phyloP scores from a whole-genome alignment of 2,329 filamentous ascomycete genomes.

The Ilyonectria sp. region DNA sequence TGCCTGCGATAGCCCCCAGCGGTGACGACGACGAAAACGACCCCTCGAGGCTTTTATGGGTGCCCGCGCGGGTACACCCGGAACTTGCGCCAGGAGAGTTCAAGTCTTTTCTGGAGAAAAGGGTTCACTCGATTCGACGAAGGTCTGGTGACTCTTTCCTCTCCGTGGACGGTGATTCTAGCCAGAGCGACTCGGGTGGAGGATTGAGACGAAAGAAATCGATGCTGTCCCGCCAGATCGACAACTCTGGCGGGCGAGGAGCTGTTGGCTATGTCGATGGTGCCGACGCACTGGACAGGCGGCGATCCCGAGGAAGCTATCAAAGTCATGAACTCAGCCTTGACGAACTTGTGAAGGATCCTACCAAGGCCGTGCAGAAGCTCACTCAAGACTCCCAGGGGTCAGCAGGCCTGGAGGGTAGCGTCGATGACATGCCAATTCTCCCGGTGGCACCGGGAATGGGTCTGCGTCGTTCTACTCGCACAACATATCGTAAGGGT shows the following conservation, averaged over 20 bases:
- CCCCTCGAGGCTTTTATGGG: slow-evolving; percentile 92
- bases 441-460: slow-evolving; percentile 83
- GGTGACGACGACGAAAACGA: slow-evolving; percentile 88
- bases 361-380: slow-evolving; percentile 78
- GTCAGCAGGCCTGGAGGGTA: slow-evolving; percentile 58
- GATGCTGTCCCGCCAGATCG: slow-evolving; percentile 93
- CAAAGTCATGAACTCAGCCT: slow-evolving; percentile 76
- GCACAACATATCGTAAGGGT: slow-evolving; percentile 89
- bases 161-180: slow-evolving; percentile 67
- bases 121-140: slow-evolving; percentile 90
- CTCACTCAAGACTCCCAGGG: slow-evolving; percentile 72
- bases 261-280: slow-evolving; percentile 84
- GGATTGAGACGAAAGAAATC: slow-evolving; percentile 90
- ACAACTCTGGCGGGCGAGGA: slow-evolving; percentile 74
- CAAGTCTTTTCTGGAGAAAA: slow-evolving; percentile 95
- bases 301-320: slow-evolving; percentile 73
- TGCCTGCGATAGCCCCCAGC: slow-evolving; percentile 80
- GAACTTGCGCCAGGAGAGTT: slow-evolving; percentile 97
- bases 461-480: slow-evolving; percentile 89
- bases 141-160: slow-evolving; percentile 82
- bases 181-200: slow-evolving; percentile 70
- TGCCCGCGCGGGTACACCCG: slow-evolving; percentile 93
- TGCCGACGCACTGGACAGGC: slow-evolving; percentile 82
- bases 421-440: slow-evolving; percentile 85
- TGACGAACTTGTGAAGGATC: slow-evolving; percentile 87